Evolutionary conservation across 2,329 filamentous ascomycete genomes (phyloP).

Genomic region (Anthostomella pinea): DNA sequence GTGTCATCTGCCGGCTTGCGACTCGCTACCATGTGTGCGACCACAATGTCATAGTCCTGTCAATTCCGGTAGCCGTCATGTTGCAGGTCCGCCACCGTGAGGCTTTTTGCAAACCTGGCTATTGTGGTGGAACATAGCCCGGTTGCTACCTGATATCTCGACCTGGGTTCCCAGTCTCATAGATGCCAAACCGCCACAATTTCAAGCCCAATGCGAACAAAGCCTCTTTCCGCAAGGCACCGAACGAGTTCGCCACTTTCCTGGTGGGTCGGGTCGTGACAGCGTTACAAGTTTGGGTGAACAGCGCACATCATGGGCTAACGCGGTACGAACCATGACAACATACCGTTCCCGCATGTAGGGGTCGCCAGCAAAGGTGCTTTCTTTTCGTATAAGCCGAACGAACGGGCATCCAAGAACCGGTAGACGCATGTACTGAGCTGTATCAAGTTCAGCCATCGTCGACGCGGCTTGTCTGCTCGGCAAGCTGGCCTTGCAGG

Average conservation of each 20-base stretch:
- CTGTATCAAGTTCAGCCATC: too few species aligned
- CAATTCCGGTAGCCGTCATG: constrained; percentile 19
- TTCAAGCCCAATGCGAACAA: constrained; percentile 8
- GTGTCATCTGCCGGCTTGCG: constrained; percentile 18
- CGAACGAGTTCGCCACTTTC: constrained; percentile 1
- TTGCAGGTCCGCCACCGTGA: constrained; percentile 14
- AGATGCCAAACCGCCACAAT: neutral
- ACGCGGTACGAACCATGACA: too few species aligned
- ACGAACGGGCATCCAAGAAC: too few species aligned
- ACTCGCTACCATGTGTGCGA: constrained; percentile 16
- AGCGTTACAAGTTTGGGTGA: too few species aligned
- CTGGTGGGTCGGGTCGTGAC: constrained; percentile 20
- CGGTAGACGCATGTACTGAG: too few species aligned
- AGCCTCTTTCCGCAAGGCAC: constrained; percentile 1
- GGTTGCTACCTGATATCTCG: constrained; percentile 12
- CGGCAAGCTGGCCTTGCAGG: too few species aligned
- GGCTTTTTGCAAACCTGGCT: constrained; percentile 4
- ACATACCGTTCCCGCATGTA: too few species aligned
- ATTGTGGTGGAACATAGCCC: constrained; percentile 4
- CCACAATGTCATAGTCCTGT: constrained; percentile 18
- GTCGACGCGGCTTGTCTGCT: too few species aligned
- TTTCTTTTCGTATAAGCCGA: too few species aligned
- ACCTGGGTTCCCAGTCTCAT: constrained; percentile 3
- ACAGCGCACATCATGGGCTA: too few species aligned
- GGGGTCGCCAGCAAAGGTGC: too few species aligned